These are phyloP conservation scores for Pogostemon cablin DNA, from an alignment of 257 asterid species.

Conservation along the genomic window DNA sequence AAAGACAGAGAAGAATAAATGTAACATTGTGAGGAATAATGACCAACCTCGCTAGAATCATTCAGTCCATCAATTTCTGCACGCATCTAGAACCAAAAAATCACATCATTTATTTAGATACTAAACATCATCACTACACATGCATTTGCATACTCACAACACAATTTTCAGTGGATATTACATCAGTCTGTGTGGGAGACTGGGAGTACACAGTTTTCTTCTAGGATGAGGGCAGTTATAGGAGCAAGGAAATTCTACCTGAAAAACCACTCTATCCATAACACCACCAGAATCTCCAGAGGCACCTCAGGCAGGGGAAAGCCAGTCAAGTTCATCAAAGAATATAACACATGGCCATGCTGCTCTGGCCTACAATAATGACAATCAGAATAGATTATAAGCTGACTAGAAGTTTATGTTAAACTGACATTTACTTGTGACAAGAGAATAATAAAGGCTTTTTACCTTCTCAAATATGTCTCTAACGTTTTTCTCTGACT, in stretches of 20 bases:
- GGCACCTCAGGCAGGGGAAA: slow-evolving; percentile 98
- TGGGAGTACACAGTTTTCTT: not conserved
- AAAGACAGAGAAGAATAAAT: not conserved
- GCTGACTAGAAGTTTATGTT: slow-evolving; percentile 3
- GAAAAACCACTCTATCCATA: slow-evolving; percentile 98
- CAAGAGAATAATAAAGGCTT: slow-evolving; percentile 1
- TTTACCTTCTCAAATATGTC: slow-evolving; percentile 95
- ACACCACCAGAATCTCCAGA: slow-evolving; percentile 99
- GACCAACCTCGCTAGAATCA: slow-evolving; percentile 81
- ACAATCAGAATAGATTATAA: slow-evolving; percentile 26
- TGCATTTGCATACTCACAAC: not conserved
- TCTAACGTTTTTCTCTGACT: slow-evolving; percentile 90
- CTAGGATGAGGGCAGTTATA: not conserved
- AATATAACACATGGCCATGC: slow-evolving; percentile 98
- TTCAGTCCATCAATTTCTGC: slow-evolving; percentile 96
- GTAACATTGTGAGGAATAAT: slow-evolving; percentile 7
- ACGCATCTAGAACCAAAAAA: slow-evolving; percentile 67
- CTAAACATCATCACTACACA: not conserved
- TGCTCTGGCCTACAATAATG: slow-evolving; percentile 76
- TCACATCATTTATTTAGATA: slow-evolving; percentile 25
- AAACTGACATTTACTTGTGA: not conserved
- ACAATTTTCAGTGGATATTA: not conserved
- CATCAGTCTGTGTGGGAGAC: not conserved
- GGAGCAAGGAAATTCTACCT: slow-evolving; percentile 50
- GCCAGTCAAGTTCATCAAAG: slow-evolving; percentile 98